These are phyloP conservation scores for Biscogniauxia sp. DNA, from an alignment of 2,329 filamentous ascomycete species.

Conservation along the genomic window DNA sequence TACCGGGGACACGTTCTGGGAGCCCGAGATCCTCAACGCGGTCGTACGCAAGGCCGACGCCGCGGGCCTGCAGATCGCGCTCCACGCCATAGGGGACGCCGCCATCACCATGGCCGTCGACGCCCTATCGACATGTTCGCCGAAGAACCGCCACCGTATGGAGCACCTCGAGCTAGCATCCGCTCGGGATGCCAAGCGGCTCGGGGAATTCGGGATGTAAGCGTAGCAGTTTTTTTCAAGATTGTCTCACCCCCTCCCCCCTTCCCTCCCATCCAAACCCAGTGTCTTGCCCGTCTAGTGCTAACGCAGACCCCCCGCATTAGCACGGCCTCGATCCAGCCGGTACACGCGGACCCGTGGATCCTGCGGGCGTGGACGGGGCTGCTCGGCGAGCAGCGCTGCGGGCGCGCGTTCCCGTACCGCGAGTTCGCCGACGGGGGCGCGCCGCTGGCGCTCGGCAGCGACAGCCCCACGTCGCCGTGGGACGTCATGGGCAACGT, in stretches of 20 bases:
- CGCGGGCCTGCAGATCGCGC: constrained; percentile 54
- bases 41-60: constrained; percentile 50
- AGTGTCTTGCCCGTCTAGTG: too few species aligned
- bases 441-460: constrained; percentile 55
- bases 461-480: constrained; percentile 59
- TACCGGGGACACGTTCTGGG: constrained; percentile 51
- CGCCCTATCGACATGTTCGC: constrained; percentile 40
- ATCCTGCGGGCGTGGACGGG: constrained; percentile 57
- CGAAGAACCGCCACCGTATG: constrained; percentile 53
- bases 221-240: too few species aligned
- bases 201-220: constrained; percentile 52
- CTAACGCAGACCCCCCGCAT: too few species aligned
- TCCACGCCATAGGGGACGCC: constrained; percentile 63
- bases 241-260: neutral
- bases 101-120: constrained; percentile 56
- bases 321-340: constrained; percentile 52
- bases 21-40: constrained; percentile 43
- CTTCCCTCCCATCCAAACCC: neutral
- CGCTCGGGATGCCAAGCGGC: constrained; percentile 48
- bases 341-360: constrained; percentile 56
- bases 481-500: constrained; percentile 53
- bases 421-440: constrained; percentile 55
- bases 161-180: constrained; percentile 61
- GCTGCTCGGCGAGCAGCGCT: constrained; percentile 52
- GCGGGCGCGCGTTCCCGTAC: constrained; percentile 59